Percentiles rank a stretch among this genome's conserved stretches.
These are phyloP conservation scores for Urostyla sp. DNA, from an alignment of 73 alveolate genomes.

Conservation along the genomic window DNA sequence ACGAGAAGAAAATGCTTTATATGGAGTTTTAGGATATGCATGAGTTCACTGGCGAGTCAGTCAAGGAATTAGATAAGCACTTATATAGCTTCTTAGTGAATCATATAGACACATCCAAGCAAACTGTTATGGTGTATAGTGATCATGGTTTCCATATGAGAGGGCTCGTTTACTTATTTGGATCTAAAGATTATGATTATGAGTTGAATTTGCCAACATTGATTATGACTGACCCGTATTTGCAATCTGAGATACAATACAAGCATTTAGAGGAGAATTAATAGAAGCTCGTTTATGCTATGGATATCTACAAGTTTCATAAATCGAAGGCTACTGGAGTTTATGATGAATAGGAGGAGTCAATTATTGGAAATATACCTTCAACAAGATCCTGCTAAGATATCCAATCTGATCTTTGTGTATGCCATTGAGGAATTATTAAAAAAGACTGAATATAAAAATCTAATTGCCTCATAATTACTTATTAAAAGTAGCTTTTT, in stretches of 20 bases:
- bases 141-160: conserved; percentile 52
- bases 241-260: neutral
- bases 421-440: neutral
- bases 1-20: conserved; percentile 4
- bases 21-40: neutral
- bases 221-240: neutral
- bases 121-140: conserved; percentile 14
- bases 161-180: neutral
- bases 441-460: too few species aligned
- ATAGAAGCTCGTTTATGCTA: neutral
- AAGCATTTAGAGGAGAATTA: neutral
- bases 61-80: neutral
- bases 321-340: conserved; percentile 5
- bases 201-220: neutral
- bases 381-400: neutral
- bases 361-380: neutral
- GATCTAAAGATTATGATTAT: neutral
- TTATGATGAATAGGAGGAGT: neutral
- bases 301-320: neutral
- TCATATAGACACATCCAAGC: neutral
- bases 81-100: neutral
- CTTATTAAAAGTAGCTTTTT: too few species aligned
- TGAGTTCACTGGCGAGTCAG: neutral
- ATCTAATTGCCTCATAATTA: neutral
- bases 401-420: neutral